Evolutionary conservation across 2,329 filamentous ascomycete species (phyloP).

Genomic region (Aspergillus glaucus): DNA sequence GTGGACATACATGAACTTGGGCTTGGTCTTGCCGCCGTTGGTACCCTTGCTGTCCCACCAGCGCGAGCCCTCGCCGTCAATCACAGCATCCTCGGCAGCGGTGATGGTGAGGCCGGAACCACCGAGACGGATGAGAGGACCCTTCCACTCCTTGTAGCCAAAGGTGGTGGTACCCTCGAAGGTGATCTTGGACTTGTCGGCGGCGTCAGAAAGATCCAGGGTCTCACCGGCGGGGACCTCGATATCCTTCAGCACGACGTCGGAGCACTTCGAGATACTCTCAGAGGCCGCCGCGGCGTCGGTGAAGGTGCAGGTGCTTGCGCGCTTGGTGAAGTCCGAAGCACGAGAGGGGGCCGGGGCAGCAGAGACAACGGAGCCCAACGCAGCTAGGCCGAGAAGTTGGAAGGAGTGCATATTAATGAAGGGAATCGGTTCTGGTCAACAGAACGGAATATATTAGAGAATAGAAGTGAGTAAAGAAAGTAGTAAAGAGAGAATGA

Average conservation of each 20-base stretch:
- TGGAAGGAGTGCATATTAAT: constrained; percentile 17
- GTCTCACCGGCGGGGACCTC: constrained; percentile 53
- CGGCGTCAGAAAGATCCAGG: constrained; percentile 52
- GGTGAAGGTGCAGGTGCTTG: constrained; percentile 51
- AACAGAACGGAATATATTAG: constrained; percentile 6
- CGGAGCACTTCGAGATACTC: constrained; percentile 48
- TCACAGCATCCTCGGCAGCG: constrained; percentile 45
- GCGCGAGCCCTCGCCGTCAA: constrained; percentile 51
- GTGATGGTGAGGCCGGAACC: constrained; percentile 52
- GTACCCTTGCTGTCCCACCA: constrained; percentile 59
- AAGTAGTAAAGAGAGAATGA: not conserved
- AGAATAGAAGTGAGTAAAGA: not conserved
- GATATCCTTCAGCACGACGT: constrained; percentile 49
- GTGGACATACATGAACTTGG: constrained; percentile 55
- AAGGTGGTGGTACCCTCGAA: constrained; percentile 64
- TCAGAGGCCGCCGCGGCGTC: constrained; percentile 44
- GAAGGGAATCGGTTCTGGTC: constrained; percentile 4
- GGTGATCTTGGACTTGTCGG: constrained; percentile 47
- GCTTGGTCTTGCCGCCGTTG: constrained; percentile 58
- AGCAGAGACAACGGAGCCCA: constrained; percentile 16
- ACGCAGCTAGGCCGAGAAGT: constrained; percentile 11
- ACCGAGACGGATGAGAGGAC: constrained; percentile 57
- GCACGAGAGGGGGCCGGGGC: constrained; percentile 16
- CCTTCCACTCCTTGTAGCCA: constrained; percentile 59
- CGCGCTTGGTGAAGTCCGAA: constrained; percentile 19